Conservation (phyloP, 108 stramenopile species). For the Parietichytrium sp. region DNA sequence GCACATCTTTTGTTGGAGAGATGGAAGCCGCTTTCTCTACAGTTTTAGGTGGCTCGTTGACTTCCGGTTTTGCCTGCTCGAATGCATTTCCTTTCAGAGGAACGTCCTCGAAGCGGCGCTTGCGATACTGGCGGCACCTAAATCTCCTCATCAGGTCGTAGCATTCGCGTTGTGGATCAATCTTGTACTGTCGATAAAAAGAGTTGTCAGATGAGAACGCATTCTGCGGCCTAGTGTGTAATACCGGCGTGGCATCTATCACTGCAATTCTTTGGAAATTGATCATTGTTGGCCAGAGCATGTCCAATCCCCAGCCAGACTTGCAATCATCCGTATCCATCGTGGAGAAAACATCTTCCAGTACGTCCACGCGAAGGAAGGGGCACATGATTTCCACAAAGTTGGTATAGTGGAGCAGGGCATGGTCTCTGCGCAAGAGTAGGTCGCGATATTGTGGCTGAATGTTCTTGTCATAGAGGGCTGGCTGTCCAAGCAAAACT, state of each 20-base stretch:
- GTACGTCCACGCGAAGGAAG: neutral
- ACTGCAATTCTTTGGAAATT: neutral
- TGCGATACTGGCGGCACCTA: neutral
- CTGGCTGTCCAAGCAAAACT: neutral
- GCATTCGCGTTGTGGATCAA: conserved; percentile 19
- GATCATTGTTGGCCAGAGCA: neutral
- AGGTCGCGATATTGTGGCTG: conserved; percentile 21
- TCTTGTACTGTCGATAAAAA: neutral
- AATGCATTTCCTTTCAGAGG: no score
- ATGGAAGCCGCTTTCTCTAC: no score
- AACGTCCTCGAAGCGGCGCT: neutral
- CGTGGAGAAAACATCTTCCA: neutral
- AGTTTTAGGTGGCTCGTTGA: no score
- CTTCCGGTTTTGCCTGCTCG: no score
- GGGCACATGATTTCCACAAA: conserved; percentile 39
- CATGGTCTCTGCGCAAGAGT: neutral
- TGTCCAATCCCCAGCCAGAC: conserved; percentile 30
- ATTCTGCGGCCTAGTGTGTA: conserved; percentile 10
- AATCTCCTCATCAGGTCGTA: neutral
- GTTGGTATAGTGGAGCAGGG: conserved; percentile 23
- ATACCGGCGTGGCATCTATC: conserved; percentile 30
- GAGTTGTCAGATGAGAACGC: neutral
- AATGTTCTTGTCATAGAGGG: neutral
- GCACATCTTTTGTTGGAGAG: no score
- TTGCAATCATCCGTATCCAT: neutral